Evolutionary conservation across 2,329 filamentous ascomycete species (phyloP).

Genomic region (Cercospora beticola): DNA sequence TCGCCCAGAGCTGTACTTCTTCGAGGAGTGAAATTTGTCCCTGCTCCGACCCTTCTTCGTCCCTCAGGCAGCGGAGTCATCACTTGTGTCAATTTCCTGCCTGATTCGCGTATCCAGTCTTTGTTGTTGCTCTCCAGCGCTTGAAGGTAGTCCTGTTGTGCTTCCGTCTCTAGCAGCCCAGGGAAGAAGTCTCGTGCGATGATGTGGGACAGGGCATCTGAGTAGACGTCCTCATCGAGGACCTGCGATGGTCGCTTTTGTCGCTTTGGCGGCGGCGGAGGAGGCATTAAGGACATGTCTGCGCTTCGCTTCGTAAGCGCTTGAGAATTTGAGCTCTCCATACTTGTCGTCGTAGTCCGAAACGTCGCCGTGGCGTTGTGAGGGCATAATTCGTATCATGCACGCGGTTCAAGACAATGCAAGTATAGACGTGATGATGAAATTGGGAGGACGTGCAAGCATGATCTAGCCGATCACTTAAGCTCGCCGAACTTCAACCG

Average conservation of each 20-base stretch:
- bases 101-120: slow-evolving; percentile 82
- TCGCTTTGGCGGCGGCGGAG: slow-evolving; percentile 78
- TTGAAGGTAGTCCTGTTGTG: slow-evolving; percentile 88
- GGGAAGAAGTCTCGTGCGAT: slow-evolving; percentile 97
- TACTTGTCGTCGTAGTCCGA: neutral
- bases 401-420: neutral
- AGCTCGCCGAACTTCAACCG: neutral
- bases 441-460: neutral
- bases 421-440: neutral
- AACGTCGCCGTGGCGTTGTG: neutral
- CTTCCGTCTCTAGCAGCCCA: slow-evolving; percentile 78
- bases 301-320: slow-evolving; percentile 66
- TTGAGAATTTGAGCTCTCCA: slow-evolving; percentile 44
- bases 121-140: slow-evolving; percentile 82
- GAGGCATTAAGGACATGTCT: slow-evolving; percentile 78
- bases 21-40: slow-evolving; percentile 39
- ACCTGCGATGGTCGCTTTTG: slow-evolving; percentile 88
- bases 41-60: slow-evolving; percentile 40
- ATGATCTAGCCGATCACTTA: neutral
- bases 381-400: neutral
- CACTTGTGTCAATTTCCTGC: slow-evolving; percentile 61
- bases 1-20: slow-evolving; percentile 23
- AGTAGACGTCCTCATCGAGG: slow-evolving; percentile 92
- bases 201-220: slow-evolving; percentile 84
- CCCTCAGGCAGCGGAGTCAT: slow-evolving; percentile 73